Percentiles rank a stretch among this genome's conserved stretches.
phyloP scores from a whole-genome alignment of 1,139 yeast genomes.

The Yamadazyma sp. region DNA sequence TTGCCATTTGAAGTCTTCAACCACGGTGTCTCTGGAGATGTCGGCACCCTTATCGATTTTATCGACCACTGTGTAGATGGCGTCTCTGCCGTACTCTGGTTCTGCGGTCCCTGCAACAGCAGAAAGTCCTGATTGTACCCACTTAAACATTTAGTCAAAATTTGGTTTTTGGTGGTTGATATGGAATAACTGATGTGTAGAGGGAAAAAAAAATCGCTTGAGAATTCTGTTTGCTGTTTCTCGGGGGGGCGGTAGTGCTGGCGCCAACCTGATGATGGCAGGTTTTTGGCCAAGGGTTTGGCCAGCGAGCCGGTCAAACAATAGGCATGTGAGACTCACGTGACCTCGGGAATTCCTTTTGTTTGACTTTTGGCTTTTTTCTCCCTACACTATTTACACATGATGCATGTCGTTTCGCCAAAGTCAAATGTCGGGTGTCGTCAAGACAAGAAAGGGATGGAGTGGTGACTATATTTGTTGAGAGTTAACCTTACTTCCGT shows the following conservation, averaged over 20 bases:
- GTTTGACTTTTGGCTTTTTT: too few relatives aligned
- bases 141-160: constrained; percentile 58
- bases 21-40: constrained; percentile 46
- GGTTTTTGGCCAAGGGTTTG: neutral
- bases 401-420: too few relatives aligned
- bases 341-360: too few relatives aligned
- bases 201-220: too few relatives aligned
- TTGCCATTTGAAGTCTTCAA: constrained; percentile 72
- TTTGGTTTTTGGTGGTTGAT: too few relatives aligned
- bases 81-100: constrained; percentile 92
- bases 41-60: constrained; percentile 48
- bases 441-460: too few relatives aligned
- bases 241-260: neutral
- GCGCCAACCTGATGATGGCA: neutral
- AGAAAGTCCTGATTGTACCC: constrained; percentile 87
- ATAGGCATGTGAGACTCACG: neutral
- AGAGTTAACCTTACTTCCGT: too few relatives aligned
- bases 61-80: constrained; percentile 79
- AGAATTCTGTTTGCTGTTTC: neutral
- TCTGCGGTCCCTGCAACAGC: constrained; percentile 97
- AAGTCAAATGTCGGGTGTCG: too few relatives aligned
- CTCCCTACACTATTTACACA: too few relatives aligned
- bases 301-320: too few relatives aligned
- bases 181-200: too few relatives aligned
- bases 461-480: too few relatives aligned